These are phyloP conservation scores for Olyra latifolia DNA, from an alignment of 176 grass and related monocot genomes.

Conservation along the genomic window DNA sequence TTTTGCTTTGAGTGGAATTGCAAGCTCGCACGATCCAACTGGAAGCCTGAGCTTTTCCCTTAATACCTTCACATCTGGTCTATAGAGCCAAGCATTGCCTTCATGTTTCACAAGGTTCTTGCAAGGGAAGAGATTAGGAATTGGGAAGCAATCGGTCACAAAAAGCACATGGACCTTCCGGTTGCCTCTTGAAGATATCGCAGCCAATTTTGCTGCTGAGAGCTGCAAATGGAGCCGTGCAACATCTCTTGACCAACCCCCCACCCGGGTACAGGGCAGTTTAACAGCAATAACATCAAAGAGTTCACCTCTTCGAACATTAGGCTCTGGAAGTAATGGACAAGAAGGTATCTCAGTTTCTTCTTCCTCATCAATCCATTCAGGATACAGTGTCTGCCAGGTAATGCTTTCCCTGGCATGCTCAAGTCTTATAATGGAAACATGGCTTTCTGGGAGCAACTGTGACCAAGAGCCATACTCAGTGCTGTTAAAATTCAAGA, in stretches of 20 bases:
- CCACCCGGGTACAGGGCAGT: conserved; percentile 56
- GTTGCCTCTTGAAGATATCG: conserved; percentile 40
- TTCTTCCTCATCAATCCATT: conserved; percentile 98
- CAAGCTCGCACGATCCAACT: conserved; percentile 83
- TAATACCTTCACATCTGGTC: conserved; percentile 59
- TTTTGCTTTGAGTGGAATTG: conserved; percentile 83
- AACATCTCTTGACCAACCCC: conserved; percentile 81
- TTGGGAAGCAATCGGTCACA: conserved; percentile 72
- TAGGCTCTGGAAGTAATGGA: conserved; percentile 60
- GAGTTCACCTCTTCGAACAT: conserved; percentile 36
- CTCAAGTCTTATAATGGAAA: conserved; percentile 66
- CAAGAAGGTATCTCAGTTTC: conserved; percentile 51
- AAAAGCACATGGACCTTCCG: conserved; percentile 68
- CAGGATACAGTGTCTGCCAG: conserved; percentile 75
- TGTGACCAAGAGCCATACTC: conserved; percentile 65
- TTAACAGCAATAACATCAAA: conserved; percentile 71
- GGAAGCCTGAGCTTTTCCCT: conserved; percentile 85
- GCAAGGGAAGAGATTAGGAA: conserved; percentile 85
- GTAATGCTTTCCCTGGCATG: conserved; percentile 61
- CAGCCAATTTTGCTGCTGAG: conserved; percentile 73
- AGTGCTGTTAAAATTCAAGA: conserved; percentile 83
- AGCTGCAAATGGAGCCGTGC: conserved; percentile 83
- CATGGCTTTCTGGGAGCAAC: conserved; percentile 44
- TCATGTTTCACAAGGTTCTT: conserved; percentile 77
- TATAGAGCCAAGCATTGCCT: conserved; percentile 79